phyloP scores from a whole-genome alignment of 1,284 basidiomycete genomes.

The Ceratobasidium sp. region DNA sequence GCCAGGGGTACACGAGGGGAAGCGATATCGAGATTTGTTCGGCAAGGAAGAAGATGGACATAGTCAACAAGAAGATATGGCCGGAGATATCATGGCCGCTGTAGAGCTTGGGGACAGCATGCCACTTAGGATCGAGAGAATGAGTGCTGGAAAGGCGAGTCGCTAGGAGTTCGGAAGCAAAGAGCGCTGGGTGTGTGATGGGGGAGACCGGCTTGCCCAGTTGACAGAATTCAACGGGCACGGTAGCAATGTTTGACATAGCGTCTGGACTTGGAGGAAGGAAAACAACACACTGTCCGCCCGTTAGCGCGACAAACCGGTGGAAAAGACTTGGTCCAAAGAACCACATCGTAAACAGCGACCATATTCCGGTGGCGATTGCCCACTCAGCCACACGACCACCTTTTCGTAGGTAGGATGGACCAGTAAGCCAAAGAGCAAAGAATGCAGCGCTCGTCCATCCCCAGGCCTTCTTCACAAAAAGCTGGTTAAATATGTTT shows the following conservation, averaged over 20 bases:
- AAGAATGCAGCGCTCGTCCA: slow-evolving; percentile 86
- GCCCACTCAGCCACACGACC: slow-evolving; percentile 70
- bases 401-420: slow-evolving; percentile 60
- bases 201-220: slow-evolving; percentile 67
- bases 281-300: slow-evolving; percentile 82
- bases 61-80: slow-evolving; percentile 91
- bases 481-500: slow-evolving; percentile 85
- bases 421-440: slow-evolving; percentile 68
- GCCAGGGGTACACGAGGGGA: slow-evolving; percentile 60
- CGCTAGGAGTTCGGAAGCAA: slow-evolving; percentile 58
- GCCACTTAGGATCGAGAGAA: slow-evolving; percentile 32
- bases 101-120: slow-evolving; percentile 62
- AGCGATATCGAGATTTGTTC: slow-evolving; percentile 73
- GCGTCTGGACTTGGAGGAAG: slow-evolving; percentile 61
- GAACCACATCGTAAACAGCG: slow-evolving; percentile 88
- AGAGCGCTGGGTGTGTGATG: slow-evolving; percentile 74
- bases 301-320: slow-evolving; percentile 79
- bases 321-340: slow-evolving; percentile 89
- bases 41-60: slow-evolving; percentile 83
- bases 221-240: slow-evolving; percentile 75
- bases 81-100: slow-evolving; percentile 95
- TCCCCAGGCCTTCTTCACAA: slow-evolving; percentile 92
- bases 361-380: slow-evolving; percentile 78
- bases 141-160: slow-evolving; percentile 45
- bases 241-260: slow-evolving; percentile 61